These are phyloP conservation scores for Kodamaea ohmeri DNA, from an alignment of 1,139 yeast species.

Conservation along the genomic window DNA sequence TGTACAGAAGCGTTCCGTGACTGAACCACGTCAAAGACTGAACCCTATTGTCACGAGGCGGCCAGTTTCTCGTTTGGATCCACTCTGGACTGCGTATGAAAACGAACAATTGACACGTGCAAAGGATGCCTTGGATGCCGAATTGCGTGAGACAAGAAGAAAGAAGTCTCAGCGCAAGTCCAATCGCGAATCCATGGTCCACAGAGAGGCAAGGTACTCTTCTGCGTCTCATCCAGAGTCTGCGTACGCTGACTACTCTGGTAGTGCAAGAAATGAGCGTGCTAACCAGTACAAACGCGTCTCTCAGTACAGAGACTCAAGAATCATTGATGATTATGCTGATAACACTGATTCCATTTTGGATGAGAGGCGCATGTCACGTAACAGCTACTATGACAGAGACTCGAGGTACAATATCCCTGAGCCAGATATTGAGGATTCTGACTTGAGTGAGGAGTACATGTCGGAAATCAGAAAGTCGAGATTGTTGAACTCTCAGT, in stretches of 20 bases:
- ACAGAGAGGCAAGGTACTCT: slow-evolving; percentile 13
- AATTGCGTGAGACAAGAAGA: slow-evolving; percentile 25
- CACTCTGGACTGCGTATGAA: slow-evolving; percentile 50
- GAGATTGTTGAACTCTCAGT: slow-evolving; percentile 43
- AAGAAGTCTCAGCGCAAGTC: slow-evolving; percentile 17
- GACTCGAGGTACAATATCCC: slow-evolving; percentile 33
- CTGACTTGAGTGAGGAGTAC: slow-evolving; percentile 45
- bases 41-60: slow-evolving; percentile 49
- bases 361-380: slow-evolving; percentile 20
- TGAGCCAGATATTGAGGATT: slow-evolving; percentile 36
- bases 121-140: slow-evolving; percentile 43
- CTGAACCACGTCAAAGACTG: slow-evolving; percentile 43
- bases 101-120: slow-evolving; percentile 49
- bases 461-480: slow-evolving; percentile 45
- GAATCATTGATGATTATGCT: slow-evolving; percentile 22
- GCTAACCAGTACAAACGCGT: slow-evolving; percentile 13
- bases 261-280: not conserved
- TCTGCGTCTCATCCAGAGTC: not conserved
- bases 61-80: slow-evolving; percentile 73
- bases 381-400: slow-evolving; percentile 23
- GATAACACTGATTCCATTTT: slow-evolving; percentile 7
- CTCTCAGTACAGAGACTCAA: slow-evolving; percentile 22
- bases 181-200: slow-evolving; percentile 41
- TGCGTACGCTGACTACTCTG: not conserved
- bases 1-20: slow-evolving; percentile 47